These are phyloP conservation scores for Pseudozyma hubeiensis DNA, from an alignment of 1,284 basidiomycete genomes.

Conservation along the genomic window DNA sequence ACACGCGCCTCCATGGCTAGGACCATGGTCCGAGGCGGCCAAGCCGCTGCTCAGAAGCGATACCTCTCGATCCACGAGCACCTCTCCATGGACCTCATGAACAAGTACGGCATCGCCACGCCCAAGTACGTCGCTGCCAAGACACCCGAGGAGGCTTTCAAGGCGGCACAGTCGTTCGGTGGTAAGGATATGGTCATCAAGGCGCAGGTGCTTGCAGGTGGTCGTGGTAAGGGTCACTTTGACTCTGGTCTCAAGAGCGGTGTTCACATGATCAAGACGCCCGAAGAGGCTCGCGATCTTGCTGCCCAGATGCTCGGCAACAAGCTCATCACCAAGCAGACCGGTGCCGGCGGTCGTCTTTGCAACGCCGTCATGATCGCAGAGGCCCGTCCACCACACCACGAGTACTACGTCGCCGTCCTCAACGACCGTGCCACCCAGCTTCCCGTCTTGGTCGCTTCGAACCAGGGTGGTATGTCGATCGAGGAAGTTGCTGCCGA, in stretches of 20 bases:
- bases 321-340: slow-evolving; percentile 98
- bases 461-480: slow-evolving; percentile 81
- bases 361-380: slow-evolving; percentile 99
- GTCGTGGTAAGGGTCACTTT: slow-evolving; percentile 97
- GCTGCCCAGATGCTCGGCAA: slow-evolving; percentile 94
- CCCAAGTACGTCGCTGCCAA: slow-evolving; percentile 90
- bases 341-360: slow-evolving; percentile 87
- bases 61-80: slow-evolving; percentile 98
- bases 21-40: slow-evolving; percentile 49
- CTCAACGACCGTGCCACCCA: slow-evolving; percentile 93
- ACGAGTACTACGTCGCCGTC: slow-evolving; percentile 98
- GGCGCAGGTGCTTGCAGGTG: slow-evolving; percentile 98
- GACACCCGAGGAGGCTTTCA: slow-evolving; percentile 87
- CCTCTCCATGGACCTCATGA: slow-evolving; percentile 93
- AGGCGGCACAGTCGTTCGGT: slow-evolving; percentile 88
- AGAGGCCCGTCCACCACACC: slow-evolving; percentile 89
- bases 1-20: slow-evolving; percentile 54
- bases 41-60: slow-evolving; percentile 77
- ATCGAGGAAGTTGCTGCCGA: slow-evolving; percentile 99
- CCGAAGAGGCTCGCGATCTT: slow-evolving; percentile 86
- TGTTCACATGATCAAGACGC: slow-evolving; percentile 94
- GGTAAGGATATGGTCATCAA: slow-evolving; percentile 76
- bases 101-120: slow-evolving; percentile 98
- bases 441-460: slow-evolving; percentile 92
- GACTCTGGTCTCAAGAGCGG: slow-evolving; percentile 96